Evolutionary conservation across 148 eudicot genomes (phyloP), one percentile per base, ranked within the genome.

Genomic region (Rhododendron kiyosumense): DNA sequence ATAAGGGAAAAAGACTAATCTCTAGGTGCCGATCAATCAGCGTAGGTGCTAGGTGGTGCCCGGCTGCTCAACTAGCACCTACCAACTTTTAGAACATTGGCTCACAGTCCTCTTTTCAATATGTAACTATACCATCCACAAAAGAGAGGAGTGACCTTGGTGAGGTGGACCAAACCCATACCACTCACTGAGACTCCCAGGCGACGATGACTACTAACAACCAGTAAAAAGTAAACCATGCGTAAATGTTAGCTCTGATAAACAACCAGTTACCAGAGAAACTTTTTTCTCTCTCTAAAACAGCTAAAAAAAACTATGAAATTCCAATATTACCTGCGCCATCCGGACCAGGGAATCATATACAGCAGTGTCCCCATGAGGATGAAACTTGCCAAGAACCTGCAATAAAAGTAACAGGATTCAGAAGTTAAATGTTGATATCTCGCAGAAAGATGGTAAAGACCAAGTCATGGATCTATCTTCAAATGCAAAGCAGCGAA

Each of bases 371-470:
- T 97, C 99, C 85, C 99, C 98, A 83, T 97, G 99, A 28, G 99
- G 99, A 90, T 95, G 99, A 88, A 95, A 97, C 83, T 97, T 97
- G 54, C 99, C 99, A 87, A 97, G 91, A 26, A 96, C 99, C 99
- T 96, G 88, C 83, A 88, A 85, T 11, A 81, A 32, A 57, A 81
- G 54, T 76, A 45, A 81, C 57, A 30, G 78, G 57, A 57, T 43
- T 86, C 78, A 80, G 43, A 81, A 65, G 67, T 84, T 49, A 71
- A 86, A 32, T 87, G 17, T 83, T 45, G 71, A 82, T 49, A 38
- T 17, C 12, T 38, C 57, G 28, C 73, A 52, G n/a, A 48, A 54
- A 13, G 18, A 20, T 32, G 67, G 34, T 71, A 7, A 30, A 34
- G 36, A 67, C 46, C 30, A 49, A 82, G 61, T 28, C 28, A 11